A percentile compares a stretch with the other conserved stretches of the same genome.
Conservation (phyloP, 1,284 basidiomycete species). For the Filobasidium uniguttulatum region DNA sequence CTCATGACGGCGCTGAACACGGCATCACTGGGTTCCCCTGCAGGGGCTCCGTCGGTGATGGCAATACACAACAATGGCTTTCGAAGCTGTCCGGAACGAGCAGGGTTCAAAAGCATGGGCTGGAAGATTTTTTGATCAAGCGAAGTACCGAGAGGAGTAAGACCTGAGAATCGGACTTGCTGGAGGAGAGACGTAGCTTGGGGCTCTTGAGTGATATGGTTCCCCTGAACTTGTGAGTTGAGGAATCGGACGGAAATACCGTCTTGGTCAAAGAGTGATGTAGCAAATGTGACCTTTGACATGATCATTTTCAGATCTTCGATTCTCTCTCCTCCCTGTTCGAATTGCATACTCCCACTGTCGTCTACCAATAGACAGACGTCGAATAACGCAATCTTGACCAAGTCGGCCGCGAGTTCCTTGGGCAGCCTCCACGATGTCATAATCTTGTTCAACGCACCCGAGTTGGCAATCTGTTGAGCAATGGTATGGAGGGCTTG, state of each 20-base stretch:
- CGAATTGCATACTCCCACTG: constrained; percentile 18
- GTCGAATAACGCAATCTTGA: constrained; percentile 37
- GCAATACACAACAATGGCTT: constrained; percentile 39
- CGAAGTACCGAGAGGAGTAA: constrained; percentile 38
- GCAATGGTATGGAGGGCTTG: constrained; percentile 36
- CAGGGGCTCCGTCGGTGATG: constrained; percentile 32
- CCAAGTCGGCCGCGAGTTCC: constrained; percentile 38
- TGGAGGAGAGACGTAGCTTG: constrained; percentile 34
- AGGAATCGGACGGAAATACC: constrained; percentile 39
- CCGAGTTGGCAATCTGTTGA: constrained; percentile 31
- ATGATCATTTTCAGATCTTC: constrained; percentile 12
- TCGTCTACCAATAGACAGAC: constrained; percentile 37
- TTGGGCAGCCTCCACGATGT: constrained; percentile 35
- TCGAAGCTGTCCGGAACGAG: constrained; percentile 27
- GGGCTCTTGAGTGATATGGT: constrained; percentile 36
- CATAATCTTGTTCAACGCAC: constrained; percentile 34
- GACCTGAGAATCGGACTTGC: constrained; percentile 38
- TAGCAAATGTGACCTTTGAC: constrained; percentile 8
- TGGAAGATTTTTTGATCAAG: constrained; percentile 38
- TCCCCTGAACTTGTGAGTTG: constrained; percentile 38
- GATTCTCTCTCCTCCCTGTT: constrained; percentile 12
- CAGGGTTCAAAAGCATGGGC: constrained; percentile 38
- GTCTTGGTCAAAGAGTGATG: constrained; percentile 37
- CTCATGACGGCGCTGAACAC: constrained; percentile 10
- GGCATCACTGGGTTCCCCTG: constrained; percentile 10